Percentiles rank a stretch among this genome's conserved stretches.
phyloP scores from a whole-genome alignment of 441 rosid species.

The Erodium texanum region DNA sequence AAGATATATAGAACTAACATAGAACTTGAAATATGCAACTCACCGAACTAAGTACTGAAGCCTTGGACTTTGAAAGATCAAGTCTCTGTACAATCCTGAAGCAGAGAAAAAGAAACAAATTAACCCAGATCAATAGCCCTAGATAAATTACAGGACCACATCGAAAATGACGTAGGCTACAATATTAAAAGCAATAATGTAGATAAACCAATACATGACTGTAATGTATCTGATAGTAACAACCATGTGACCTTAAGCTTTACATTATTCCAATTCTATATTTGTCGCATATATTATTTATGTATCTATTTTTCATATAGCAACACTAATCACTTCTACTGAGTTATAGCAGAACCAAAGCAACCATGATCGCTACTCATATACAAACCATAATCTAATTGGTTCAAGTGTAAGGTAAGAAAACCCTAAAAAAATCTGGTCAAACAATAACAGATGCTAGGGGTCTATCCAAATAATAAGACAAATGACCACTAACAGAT shows the following conservation, averaged over 20 bases:
- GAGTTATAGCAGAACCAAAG: not conserved
- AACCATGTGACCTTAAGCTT: slow-evolving; percentile 1
- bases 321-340: not conserved
- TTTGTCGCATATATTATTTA: not conserved
- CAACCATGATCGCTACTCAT: not conserved
- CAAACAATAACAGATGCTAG: not conserved
- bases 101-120: slow-evolving; percentile 24
- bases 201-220: not conserved
- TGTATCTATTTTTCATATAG: too few relatives aligned
- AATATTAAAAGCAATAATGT: slow-evolving; percentile 5
- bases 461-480: not conserved
- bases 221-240: not conserved
- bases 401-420: not conserved
- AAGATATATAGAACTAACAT: not conserved
- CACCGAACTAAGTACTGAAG: slow-evolving; percentile 97
- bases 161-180: not conserved
- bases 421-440: not conserved
- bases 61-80: slow-evolving; percentile 94
- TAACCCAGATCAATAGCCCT: slow-evolving; percentile 17
- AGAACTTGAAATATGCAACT: slow-evolving; percentile 25
- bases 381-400: not conserved
- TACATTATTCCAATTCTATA: not conserved
- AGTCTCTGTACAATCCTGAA: slow-evolving; percentile 94
- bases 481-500: not conserved
- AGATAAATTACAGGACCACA: not conserved